phyloP scores from a whole-genome alignment of 1,284 basidiomycete species.

The Coniferiporia sulphurascens region DNA sequence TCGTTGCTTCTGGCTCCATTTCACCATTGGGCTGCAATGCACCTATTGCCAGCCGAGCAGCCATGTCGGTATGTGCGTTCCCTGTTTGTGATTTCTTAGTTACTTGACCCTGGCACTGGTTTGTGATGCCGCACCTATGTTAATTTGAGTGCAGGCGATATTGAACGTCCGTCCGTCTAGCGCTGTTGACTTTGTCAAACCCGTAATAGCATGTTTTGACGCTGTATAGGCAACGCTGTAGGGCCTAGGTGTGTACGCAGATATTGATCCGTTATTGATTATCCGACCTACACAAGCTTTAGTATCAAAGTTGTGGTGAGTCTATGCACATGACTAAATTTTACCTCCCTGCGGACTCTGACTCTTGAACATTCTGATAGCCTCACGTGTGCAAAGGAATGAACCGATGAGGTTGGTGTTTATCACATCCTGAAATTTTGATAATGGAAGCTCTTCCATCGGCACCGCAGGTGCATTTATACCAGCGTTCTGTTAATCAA shows the following conservation, averaged over 20 bases:
- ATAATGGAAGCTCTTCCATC: constrained; percentile 62
- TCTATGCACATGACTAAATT: constrained; percentile 6
- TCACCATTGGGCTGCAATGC: constrained; percentile 67
- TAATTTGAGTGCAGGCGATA: constrained; percentile 76
- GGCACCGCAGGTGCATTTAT: constrained; percentile 43
- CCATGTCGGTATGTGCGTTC: constrained; percentile 64
- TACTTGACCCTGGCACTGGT: constrained; percentile 10
- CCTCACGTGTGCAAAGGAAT: constrained; percentile 76
- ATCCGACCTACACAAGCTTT: constrained; percentile 48
- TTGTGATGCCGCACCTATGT: constrained; percentile 52
- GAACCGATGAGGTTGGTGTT: constrained; percentile 68
- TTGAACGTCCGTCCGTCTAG: constrained; percentile 71
- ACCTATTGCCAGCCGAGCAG: constrained; percentile 39
- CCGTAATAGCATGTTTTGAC: constrained; percentile 75
- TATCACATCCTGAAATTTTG: constrained; percentile 58
- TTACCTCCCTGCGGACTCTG: constrained; percentile 69
- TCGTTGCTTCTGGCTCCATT: constrained; percentile 53
- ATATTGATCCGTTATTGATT: constrained; percentile 81
- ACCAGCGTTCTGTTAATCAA: constrained; percentile 56
- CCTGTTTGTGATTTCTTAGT: constrained; percentile 33
- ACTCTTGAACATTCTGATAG: constrained; percentile 66
- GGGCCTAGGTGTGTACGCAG: constrained; percentile 70
- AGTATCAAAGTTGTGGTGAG: neutral
- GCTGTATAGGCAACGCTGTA: constrained; percentile 63
- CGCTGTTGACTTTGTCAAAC: constrained; percentile 69